Conservation (phyloP, 768 basidiomycete species). For the Russula ochroleuca region DNA sequence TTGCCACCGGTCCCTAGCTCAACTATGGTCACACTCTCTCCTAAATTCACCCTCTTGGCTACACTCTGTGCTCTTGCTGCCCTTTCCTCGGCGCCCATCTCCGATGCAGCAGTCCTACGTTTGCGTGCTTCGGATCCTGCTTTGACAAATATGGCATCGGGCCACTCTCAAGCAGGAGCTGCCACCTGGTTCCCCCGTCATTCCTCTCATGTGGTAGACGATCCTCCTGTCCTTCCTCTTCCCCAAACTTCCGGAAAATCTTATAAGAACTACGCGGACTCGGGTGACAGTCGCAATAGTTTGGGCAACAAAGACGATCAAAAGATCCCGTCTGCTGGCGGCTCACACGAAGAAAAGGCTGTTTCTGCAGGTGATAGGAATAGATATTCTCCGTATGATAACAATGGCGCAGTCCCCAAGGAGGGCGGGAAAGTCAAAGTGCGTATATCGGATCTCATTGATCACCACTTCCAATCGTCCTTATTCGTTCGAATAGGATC, state of each 20-base stretch:
- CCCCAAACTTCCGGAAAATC: neutral
- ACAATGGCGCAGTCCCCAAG: slow-evolving; percentile 3
- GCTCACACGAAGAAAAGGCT: neutral
- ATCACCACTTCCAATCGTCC: neutral
- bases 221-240: slow-evolving; percentile 15
- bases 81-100: slow-evolving; percentile 39
- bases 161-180: neutral
- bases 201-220: neutral
- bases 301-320: neutral
- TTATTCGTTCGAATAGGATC: slow-evolving; percentile 17
- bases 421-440: slow-evolving; percentile 18
- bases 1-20: too few relatives aligned
- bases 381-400: neutral
- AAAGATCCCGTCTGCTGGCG: neutral
- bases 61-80: slow-evolving; percentile 45
- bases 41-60: slow-evolving; percentile 46
- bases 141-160: neutral
- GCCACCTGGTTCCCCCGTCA: neutral
- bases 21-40: slow-evolving; percentile 48
- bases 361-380: neutral
- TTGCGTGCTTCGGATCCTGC: slow-evolving; percentile 4
- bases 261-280: neutral
- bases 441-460: neutral
- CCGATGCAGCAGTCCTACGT: slow-evolving; percentile 40
- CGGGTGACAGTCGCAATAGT: neutral